These are phyloP conservation scores for Lentinus tigrinus DNA, from an alignment of 768 basidiomycete species.

Conservation along the genomic window DNA sequence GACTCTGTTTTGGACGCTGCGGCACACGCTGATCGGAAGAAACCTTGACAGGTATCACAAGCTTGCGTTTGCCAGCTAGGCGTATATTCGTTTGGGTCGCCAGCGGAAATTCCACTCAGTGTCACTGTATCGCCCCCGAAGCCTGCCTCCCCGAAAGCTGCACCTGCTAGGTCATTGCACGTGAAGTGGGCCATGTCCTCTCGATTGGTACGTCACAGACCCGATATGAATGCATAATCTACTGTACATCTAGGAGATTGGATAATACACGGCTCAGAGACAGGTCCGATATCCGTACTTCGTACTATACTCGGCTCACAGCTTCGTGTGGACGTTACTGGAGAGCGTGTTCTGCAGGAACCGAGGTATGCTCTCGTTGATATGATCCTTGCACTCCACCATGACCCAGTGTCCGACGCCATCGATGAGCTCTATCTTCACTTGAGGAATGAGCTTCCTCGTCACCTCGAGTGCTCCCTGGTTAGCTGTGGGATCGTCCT, in stretches of 20 bases:
- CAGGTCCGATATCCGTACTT: background rate
- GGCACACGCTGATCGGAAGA: too few species aligned
- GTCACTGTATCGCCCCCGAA: too few species aligned
- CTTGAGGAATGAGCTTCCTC: slow-evolving; percentile 47
- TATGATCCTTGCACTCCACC: slow-evolving; percentile 56
- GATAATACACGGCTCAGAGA: background rate
- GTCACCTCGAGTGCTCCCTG: slow-evolving; percentile 41
- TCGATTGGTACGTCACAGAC: too few species aligned
- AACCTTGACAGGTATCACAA: too few species aligned
- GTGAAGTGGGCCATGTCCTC: too few species aligned
- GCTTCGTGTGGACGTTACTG: slow-evolving; percentile 6
- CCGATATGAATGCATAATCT: too few species aligned
- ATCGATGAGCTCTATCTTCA: slow-evolving; percentile 53
- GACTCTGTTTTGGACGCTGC: too few species aligned
- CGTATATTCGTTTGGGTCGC: too few species aligned
- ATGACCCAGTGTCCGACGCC: slow-evolving; percentile 69
- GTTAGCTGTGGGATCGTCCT: slow-evolving; percentile 48
- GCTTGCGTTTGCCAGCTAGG: too few species aligned
- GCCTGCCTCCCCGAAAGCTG: too few species aligned
- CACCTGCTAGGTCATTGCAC: too few species aligned
- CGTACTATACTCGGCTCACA: background rate
- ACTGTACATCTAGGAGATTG: background rate
- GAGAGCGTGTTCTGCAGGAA: background rate
- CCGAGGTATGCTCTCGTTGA: slow-evolving; percentile 36
- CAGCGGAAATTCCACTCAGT: too few species aligned